Evolutionary conservation across 2,329 filamentous ascomycete genomes (phyloP), one percentile per base, ranked within the genome.

Genomic region (Cryphonectria nitschkei): DNA sequence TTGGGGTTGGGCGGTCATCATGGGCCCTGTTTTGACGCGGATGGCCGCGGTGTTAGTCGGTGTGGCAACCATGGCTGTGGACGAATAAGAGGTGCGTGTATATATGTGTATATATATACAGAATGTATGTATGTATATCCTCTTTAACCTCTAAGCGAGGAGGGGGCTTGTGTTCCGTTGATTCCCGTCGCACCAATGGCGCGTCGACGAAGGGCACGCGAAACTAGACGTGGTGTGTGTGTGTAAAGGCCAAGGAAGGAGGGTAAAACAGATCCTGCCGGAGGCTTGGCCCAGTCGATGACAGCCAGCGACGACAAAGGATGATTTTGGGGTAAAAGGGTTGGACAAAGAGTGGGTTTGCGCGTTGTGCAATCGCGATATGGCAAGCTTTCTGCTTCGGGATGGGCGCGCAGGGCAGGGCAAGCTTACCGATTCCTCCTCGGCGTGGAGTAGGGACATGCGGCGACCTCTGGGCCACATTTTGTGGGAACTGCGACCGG

Each of bases 401-500:
- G 37, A 39, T 46, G 37, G 41, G 26, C 11, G 13, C 22, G 60
- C 16, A 34, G 37, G 8, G 32, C 32, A 61, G 60, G 34, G 13
- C 16, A 32, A 41, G n/a, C 61, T 63, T 81, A 87, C 86, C 86
- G 78, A 87, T 87, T 74, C 85, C 85, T 75, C 84, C 85, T 75
- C 86, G 84, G 74, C 85, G 83, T 77, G 82, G 84, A 73, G 82
- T 83, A 69, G 82, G 77, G 73, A 81, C 77, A 79, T 86, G 85
- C 74, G 84, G 82, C 74, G 83, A 81, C 74, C 85, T 81, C 76
- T 85, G 85, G 73, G 84, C 81, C 75, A 81, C 80, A 78, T 85
- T 85, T 75, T 86, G 84, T 77, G 83, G 81, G 78, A 85, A 87
- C 71, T 67, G 69, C 69, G 80, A 79, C 74, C 86, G 85, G 77